Percentiles rank a stretch among this genome's conserved stretches.
phyloP scores from a whole-genome alignment of 2,329 filamentous ascomycete species.

The Botrytis medusae region DNA sequence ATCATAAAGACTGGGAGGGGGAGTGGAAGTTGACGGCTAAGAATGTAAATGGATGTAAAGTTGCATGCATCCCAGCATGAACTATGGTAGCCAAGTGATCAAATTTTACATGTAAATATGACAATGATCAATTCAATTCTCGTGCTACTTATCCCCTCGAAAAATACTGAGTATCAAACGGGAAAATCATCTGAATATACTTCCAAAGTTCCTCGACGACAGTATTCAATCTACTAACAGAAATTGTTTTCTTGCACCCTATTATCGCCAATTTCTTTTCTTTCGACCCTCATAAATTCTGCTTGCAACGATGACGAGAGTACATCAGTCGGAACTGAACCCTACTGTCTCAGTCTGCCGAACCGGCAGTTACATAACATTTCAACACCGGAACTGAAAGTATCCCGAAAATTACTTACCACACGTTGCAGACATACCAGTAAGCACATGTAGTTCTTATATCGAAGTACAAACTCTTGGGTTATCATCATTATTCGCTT shows the following conservation, averaged over 20 bases:
- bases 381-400: neutral
- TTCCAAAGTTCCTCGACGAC: neutral
- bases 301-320: neutral
- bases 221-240: fast-evolving
- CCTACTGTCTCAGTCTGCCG: neutral
- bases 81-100: too few relatives aligned
- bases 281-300: neutral
- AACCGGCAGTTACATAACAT: neutral
- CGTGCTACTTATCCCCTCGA: neutral
- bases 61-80: neutral
- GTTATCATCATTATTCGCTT: neutral
- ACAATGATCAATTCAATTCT: neutral
- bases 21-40: slow-evolving; percentile 11
- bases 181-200: neutral
- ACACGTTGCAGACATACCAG: neutral
- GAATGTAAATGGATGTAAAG: slow-evolving; percentile 18
- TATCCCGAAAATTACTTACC: fast-evolving
- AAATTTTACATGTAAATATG: too few relatives aligned
- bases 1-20: neutral
- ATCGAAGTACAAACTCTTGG: neutral
- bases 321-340: neutral
- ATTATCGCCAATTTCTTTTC: neutral
- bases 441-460: neutral
- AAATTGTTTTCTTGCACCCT: neutral
- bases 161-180: neutral